Conservation (phyloP, 441 rosid species). For the Adansonia madagascariensis region DNA sequence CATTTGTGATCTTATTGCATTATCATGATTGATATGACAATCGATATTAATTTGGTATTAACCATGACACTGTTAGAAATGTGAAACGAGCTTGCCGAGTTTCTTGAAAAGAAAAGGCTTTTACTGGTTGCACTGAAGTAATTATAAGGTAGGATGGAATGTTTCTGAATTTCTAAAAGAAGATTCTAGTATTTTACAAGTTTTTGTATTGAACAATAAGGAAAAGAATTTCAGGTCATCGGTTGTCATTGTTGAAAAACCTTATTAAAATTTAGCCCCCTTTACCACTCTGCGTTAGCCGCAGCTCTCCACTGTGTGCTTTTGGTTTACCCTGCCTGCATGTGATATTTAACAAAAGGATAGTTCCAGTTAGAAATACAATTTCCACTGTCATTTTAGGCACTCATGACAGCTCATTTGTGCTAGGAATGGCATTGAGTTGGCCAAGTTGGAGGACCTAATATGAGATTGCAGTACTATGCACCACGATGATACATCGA, state of each 20-base stretch:
- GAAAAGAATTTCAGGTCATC: conserved; percentile 9
- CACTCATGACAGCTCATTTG: conserved; percentile 8
- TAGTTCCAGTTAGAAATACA: conserved; percentile 8
- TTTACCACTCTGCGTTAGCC: conserved; percentile 32
- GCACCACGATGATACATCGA: background rate
- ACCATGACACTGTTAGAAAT: background rate
- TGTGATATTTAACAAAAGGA: conserved; percentile 17
- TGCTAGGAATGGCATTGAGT: conserved; percentile 3
- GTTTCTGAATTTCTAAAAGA: conserved; percentile 11
- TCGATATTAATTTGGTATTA: background rate
- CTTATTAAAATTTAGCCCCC: conserved; percentile 6
- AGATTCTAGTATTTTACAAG: conserved; percentile 1
- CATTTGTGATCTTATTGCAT: background rate
- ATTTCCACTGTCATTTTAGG: conserved; percentile 1
- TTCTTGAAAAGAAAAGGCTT: conserved; percentile 12
- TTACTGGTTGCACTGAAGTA: background rate
- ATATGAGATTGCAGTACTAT: background rate
- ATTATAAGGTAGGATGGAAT: conserved; percentile 8
- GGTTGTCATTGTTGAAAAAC: conserved; percentile 23
- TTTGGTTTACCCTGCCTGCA: conserved; percentile 75
- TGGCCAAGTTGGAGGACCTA: conserved; percentile 1
- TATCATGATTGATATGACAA: conserved; percentile 6
- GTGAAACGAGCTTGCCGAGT: conserved; percentile 12
- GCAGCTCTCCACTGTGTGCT: conserved; percentile 53
- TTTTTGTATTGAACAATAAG: conserved; percentile 6